Evolutionary conservation across 768 basidiomycete genomes (phyloP).

Genomic region (Candolleomyces aberdarensis): DNA sequence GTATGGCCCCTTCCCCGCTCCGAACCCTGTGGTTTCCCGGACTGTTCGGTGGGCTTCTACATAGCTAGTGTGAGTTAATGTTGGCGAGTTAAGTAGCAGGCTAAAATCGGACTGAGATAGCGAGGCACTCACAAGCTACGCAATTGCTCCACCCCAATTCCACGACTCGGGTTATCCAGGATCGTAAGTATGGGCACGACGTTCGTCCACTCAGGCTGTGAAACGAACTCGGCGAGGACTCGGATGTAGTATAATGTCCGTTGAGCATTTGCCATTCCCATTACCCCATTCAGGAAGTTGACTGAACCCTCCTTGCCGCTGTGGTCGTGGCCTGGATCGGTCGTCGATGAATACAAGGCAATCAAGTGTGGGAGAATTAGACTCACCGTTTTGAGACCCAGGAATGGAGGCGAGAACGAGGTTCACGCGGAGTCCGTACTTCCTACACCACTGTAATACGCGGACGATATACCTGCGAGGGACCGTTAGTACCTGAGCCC

Average conservation of each 20-base stretch:
- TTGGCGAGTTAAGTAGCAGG: slow-evolving; percentile 1
- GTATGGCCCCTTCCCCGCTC: slow-evolving; percentile 62
- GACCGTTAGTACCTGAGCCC: background rate
- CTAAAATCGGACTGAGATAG: slow-evolving; percentile 17
- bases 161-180: slow-evolving; percentile 47
- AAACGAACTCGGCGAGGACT: slow-evolving; percentile 70
- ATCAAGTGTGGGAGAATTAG: slow-evolving; percentile 26
- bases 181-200: slow-evolving; percentile 58
- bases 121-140: slow-evolving; percentile 54
- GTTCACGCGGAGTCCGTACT: slow-evolving; percentile 81
- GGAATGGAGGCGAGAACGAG: slow-evolving; percentile 79
- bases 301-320: slow-evolving; percentile 53
- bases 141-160: slow-evolving; percentile 49
- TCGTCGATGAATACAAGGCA: slow-evolving; percentile 29
- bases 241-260: slow-evolving; percentile 70
- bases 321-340: slow-evolving; percentile 46
- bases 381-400: slow-evolving; percentile 69
- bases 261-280: slow-evolving; percentile 84
- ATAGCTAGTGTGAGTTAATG: slow-evolving; percentile 23
- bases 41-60: slow-evolving; percentile 51
- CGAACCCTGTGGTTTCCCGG: slow-evolving; percentile 65
- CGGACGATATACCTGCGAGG: slow-evolving; percentile 61
- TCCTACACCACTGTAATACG: slow-evolving; percentile 77
- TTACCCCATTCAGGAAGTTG: slow-evolving; percentile 62
- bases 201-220: slow-evolving; percentile 45